A percentile compares a stretch with the other conserved stretches of the same genome.
Conservation (phyloP, 768 basidiomycete species). For the Mycena indigotica region DNA sequence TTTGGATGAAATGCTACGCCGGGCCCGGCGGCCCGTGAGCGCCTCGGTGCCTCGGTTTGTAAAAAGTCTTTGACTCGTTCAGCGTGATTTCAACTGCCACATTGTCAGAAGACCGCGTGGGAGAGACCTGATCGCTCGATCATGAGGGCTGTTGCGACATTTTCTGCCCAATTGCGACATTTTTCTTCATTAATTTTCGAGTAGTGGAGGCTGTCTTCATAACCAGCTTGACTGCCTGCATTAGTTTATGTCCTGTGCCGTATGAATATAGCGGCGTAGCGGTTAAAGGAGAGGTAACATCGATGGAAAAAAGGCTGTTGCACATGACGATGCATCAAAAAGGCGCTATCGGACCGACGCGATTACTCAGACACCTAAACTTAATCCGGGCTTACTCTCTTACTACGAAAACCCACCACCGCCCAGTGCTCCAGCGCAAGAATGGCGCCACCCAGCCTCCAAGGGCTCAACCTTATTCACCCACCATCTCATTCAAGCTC, state of each 20-base stretch:
- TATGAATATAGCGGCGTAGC: not conserved
- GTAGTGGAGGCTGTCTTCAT: too few relatives aligned
- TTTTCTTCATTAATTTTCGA: not conserved
- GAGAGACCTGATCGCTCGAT: too few relatives aligned
- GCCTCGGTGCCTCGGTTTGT: too few relatives aligned
- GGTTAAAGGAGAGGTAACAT: not conserved
- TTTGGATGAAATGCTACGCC: too few relatives aligned
- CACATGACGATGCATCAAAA: too few relatives aligned
- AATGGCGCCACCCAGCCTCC: constrained; percentile 67
- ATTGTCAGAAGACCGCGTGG: too few relatives aligned
- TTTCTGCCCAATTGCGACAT: constrained; percentile 4
- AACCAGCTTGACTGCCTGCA: too few relatives aligned
- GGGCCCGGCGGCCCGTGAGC: too few relatives aligned
- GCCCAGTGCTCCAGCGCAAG: constrained; percentile 12
- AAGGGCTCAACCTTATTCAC: constrained; percentile 81
- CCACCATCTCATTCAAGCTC: constrained; percentile 43
- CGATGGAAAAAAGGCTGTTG: not conserved
- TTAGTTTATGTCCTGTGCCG: too few relatives aligned
- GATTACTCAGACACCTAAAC: constrained; percentile 6
- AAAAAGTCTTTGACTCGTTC: too few relatives aligned
- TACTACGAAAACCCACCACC: not conserved
- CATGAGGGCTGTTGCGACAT: constrained; percentile 4
- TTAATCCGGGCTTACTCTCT: not conserved
- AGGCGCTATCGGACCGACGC: not conserved
- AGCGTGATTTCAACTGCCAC: too few relatives aligned